Conservation (phyloP, 2,329 filamentous ascomycete species). For the Aspergillus calidoustus region DNA sequence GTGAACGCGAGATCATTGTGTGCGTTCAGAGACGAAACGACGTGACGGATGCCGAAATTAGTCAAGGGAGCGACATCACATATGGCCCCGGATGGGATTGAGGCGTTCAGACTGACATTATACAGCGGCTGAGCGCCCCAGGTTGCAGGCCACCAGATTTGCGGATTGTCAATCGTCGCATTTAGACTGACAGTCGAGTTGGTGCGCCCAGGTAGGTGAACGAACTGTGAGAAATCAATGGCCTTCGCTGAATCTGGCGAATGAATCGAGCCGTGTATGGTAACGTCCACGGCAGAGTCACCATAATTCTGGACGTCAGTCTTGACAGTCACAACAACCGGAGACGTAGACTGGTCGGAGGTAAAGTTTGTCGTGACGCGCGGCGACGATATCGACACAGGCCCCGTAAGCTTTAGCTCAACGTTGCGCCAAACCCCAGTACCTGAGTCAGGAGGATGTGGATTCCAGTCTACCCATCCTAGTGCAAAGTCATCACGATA, state of each 20-base stretch:
- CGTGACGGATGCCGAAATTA: conserved; percentile 60
- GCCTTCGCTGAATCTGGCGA: conserved; percentile 18
- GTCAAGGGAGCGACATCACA: conserved; percentile 42
- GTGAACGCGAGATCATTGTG: conserved; percentile 61
- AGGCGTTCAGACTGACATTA: conserved; percentile 36
- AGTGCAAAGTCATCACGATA: conserved; percentile 64
- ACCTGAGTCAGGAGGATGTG: conserved; percentile 65
- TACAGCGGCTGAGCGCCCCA: conserved; percentile 65
- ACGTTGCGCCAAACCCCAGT: conserved; percentile 67
- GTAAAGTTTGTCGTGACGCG: conserved; percentile 53
- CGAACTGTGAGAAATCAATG: conserved; percentile 33
- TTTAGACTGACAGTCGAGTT: conserved; percentile 47
- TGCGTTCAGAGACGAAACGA: conserved; percentile 56
- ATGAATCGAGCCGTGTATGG: conserved; percentile 29
- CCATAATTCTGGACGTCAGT: conserved; percentile 42
- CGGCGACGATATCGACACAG: conserved; percentile 51
- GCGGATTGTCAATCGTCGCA: conserved; percentile 48
- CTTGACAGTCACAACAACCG: conserved; percentile 42
- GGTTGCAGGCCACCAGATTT: conserved; percentile 65
- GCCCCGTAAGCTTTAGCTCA: conserved; percentile 59
- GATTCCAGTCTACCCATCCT: conserved; percentile 68
- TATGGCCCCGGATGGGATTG: conserved; percentile 22
- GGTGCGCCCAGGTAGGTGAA: conserved; percentile 46
- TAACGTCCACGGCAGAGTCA: conserved; percentile 22
- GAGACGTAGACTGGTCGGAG: conserved; percentile 31